Conservation (phyloP, 164 flowering plant species). For the Umbilicus rupestris region DNA sequence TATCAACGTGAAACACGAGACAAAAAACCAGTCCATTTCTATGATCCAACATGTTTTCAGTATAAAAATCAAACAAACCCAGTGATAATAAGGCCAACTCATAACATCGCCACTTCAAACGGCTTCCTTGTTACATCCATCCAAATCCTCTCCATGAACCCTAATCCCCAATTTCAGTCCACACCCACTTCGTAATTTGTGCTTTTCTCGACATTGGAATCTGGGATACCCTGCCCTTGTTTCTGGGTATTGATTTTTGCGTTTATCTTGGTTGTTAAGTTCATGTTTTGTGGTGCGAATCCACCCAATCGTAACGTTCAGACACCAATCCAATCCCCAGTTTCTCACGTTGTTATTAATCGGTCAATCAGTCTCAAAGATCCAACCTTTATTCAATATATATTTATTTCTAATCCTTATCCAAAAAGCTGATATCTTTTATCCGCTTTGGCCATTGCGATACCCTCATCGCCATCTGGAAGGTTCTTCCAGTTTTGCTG, state of each 20-base stretch:
- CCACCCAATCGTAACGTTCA: too few species aligned
- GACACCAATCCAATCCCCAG: background rate
- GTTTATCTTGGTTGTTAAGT: too few species aligned
- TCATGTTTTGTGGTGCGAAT: too few species aligned
- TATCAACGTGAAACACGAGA: slow-evolving; percentile 4
- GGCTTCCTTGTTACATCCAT: too few species aligned
- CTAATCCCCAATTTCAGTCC: background rate
- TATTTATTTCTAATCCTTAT: background rate
- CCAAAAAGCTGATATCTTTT: background rate
- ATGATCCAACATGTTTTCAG: too few species aligned
- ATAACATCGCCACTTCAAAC: background rate
- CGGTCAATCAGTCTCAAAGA: background rate
- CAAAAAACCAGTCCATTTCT: background rate
- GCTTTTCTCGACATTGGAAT: background rate
- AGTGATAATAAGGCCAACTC: background rate
- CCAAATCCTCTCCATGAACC: background rate
- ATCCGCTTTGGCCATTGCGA: background rate
- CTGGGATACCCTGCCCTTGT: too few species aligned
- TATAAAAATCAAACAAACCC: background rate
- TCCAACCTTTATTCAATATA: background rate
- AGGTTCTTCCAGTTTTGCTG: background rate
- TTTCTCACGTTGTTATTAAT: too few species aligned
- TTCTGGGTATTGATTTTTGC: too few species aligned
- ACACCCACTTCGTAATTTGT: slow-evolving; percentile 1
- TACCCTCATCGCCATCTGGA: background rate